A percentile compares a stretch with the other conserved stretches of the same genome.
Evolutionary conservation across 495 filamentous ascomycete genomes (phyloP).

Genomic region (Tuber brumale): DNA sequence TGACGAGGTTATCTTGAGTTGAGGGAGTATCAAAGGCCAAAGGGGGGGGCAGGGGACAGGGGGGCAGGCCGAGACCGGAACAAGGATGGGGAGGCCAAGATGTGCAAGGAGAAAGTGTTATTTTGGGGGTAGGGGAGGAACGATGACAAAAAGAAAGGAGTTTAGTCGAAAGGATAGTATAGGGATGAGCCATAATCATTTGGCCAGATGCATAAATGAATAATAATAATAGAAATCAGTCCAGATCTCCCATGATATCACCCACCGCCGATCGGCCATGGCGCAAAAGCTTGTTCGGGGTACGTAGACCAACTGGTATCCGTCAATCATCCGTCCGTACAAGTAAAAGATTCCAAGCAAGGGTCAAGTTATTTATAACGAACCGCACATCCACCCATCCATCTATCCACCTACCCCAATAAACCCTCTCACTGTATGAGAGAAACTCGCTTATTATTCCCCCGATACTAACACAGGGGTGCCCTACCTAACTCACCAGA

Average conservation of each 20-base stretch:
- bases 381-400: neutral
- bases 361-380: neutral
- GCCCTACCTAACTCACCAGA: neutral
- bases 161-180: too few species aligned
- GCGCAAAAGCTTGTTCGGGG: neutral
- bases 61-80: too few species aligned
- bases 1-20: too few species aligned
- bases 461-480: neutral
- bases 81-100: too few species aligned
- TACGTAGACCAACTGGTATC: neutral
- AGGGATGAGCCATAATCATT: too few species aligned
- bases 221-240: too few species aligned
- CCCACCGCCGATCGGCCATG: neutral
- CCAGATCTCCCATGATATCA: neutral
- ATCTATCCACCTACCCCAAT: neutral
- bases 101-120: too few species aligned
- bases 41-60: too few species aligned
- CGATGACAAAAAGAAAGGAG: too few species aligned
- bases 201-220: too few species aligned
- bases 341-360: neutral
- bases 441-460: neutral
- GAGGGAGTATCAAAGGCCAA: too few species aligned
- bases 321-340: neutral
- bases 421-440: neutral
- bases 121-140: too few species aligned